phyloP scores from a whole-genome alignment of 2,329 filamentous ascomycete species.

The Podosphaera xanthii region DNA sequence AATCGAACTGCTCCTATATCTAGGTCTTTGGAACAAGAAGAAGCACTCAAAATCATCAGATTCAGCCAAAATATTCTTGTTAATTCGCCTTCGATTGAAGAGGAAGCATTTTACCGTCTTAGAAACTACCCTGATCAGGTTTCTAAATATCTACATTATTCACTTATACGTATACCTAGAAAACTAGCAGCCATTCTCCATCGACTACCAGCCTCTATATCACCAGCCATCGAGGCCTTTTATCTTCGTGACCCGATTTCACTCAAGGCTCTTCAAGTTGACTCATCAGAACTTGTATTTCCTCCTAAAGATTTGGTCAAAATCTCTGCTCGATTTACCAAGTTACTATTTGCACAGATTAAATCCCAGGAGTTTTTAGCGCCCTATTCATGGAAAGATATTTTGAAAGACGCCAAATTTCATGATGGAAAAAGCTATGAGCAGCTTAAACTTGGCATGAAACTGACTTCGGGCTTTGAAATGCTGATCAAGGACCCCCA shows the following conservation, averaged over 20 bases:
- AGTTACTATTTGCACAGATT: constrained; percentile 74
- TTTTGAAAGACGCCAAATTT: constrained; percentile 13
- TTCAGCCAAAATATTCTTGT: constrained; percentile 34
- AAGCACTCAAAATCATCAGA: constrained; percentile 40
- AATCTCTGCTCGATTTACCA: constrained; percentile 62
- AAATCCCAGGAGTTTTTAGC: constrained; percentile 64
- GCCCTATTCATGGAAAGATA: constrained; percentile 27
- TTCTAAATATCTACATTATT: constrained; percentile 49
- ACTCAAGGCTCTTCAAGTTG: constrained; percentile 41
- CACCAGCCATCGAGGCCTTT: constrained; percentile 72
- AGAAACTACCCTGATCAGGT: constrained; percentile 66
- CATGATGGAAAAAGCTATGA: constrained; percentile 10
- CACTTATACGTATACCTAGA: constrained; percentile 52
- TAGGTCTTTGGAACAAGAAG: constrained; percentile 32
- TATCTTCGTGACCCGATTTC: constrained; percentile 70
- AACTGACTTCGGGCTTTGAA: constrained; percentile 73
- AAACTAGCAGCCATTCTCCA: constrained; percentile 64
- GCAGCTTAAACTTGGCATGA: constrained; percentile 56
- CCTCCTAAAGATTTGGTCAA: constrained; percentile 59
- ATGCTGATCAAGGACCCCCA: constrained; percentile 52
- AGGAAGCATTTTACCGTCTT: constrained; percentile 76
- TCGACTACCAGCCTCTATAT: constrained; percentile 49
- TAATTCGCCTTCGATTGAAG: constrained; percentile 52
- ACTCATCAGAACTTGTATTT: constrained; percentile 35
- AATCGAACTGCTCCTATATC: constrained; percentile 18